Evolutionary conservation across 108 stramenopile species (phyloP), one percentile per base, ranked within the genome.

Genomic region (Ochromonas danica): DNA sequence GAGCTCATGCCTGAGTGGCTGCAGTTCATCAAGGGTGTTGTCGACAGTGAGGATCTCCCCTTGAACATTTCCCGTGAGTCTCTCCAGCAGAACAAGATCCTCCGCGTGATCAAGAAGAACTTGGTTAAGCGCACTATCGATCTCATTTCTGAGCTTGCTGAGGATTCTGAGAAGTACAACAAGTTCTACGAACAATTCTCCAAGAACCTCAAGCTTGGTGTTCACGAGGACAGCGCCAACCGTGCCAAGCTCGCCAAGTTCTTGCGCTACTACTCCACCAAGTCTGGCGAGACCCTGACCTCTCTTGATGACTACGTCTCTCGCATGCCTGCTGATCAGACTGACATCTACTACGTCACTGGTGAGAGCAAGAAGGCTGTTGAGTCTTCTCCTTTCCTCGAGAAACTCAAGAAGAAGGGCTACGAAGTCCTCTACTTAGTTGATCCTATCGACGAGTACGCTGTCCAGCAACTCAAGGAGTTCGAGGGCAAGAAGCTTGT

Each of bases 31-130:
- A 94, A 96, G 94, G 99, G 99, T 77, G 95, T 99, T 71, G 99
- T 99, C 17, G 99, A 99, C 85, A 94, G 93, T 40, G 99, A 99
- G 91, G 99, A 99, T 91, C 88, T 99, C 67, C 99, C 99, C 33
- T 92, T 99, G 71, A 99, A 99, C 91, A 98, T 99, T 86, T 98
- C 97, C 62, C 99, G 99, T 89, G 99, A 99, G 89, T 96, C 97
- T 71, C 93, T 99, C 61, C 99, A 99, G 88, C 99, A 99, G 88
- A 99, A 98, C 94, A 97, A 97, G 91, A 97, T 99, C 86, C 93
- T 99, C 42, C 91, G 94, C 77, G 99, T 99, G 86, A 99, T 99
- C 93, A 94, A 93, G 91, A 99, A 99, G 94, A 98, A 99, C 86
- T 84, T 99, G 63, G 94, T 98, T 83, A 98, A 98, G 94, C 97